Conservation (phyloP, 1,284 basidiomycete species). For the Uromyces viciae-fabae region DNA sequence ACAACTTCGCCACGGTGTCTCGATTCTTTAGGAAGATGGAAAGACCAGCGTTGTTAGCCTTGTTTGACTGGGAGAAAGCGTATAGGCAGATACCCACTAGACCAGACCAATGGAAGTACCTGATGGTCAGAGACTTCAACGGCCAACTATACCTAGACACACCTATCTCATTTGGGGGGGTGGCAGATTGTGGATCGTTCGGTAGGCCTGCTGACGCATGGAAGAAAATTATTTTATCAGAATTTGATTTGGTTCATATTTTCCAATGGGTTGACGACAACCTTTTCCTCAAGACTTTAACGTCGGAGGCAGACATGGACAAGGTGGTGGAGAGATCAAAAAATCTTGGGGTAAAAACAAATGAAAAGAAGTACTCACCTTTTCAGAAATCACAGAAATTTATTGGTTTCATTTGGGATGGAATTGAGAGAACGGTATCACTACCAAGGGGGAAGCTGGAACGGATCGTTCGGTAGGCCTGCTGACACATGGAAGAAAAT, state of each 20-base stretch:
- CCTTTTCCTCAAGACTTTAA: background rate
- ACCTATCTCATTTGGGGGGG: background rate
- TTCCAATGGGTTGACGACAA: conserved; percentile 18
- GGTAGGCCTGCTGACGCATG: background rate
- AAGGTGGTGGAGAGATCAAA: background rate
- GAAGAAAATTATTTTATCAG: background rate
- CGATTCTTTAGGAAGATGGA: background rate
- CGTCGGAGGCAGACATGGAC: background rate
- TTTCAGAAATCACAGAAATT: background rate
- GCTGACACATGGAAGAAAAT: conserved; percentile 2
- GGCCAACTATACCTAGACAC: background rate
- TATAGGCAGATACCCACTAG: background rate
- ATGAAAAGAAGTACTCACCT: background rate
- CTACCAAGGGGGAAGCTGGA: background rate
- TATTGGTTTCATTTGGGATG: conserved; percentile 8
- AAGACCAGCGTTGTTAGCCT: background rate
- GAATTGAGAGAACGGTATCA: background rate
- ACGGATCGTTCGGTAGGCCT: background rate
- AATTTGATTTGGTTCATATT: background rate
- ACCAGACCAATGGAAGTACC: background rate
- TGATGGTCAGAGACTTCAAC: background rate
- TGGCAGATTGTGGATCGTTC: background rate
- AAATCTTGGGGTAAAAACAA: background rate
- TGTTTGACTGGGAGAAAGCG: conserved; percentile 8
- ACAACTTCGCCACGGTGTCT: background rate